A percentile compares a stretch with the other conserved stretches of the same genome.
phyloP scores from a whole-genome alignment of 148 eudicot genomes.

The Dianthus caryophyllus region DNA sequence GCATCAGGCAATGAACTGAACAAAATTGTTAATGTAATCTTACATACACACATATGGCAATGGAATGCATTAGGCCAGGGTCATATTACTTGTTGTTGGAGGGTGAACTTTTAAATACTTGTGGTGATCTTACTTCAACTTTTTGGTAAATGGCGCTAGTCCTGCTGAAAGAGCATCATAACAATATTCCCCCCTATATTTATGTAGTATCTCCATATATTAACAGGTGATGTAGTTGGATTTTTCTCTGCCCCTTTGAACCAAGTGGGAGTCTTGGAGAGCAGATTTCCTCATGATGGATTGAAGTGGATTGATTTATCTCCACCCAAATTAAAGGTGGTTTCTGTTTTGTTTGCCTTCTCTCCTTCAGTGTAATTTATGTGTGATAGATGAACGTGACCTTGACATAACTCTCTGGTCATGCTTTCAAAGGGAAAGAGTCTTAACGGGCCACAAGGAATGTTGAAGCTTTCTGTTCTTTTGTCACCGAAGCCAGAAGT shows the following conservation, averaged over 20 bases:
- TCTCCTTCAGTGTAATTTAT: neutral
- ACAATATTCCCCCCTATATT: neutral
- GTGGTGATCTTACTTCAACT: neutral
- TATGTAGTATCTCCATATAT: neutral
- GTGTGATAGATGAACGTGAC: neutral
- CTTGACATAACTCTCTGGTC: constrained; percentile 32
- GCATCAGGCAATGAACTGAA: too few relatives aligned
- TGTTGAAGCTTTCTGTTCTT: constrained; percentile 62
- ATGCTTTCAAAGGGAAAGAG: constrained; percentile 26
- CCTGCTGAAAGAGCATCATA: neutral
- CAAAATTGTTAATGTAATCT: neutral
- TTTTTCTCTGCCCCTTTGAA: constrained; percentile 58
- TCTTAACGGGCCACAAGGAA: constrained; percentile 36
- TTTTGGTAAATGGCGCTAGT: neutral
- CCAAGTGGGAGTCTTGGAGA: constrained; percentile 39
- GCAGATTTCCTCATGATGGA: constrained; percentile 17
- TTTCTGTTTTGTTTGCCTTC: constrained; percentile 10
- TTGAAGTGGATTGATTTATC: constrained; percentile 66
- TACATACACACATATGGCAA: neutral
- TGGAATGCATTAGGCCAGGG: neutral
- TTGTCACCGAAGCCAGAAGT: constrained; percentile 50
- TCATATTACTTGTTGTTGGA: neutral
- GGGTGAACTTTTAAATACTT: constrained; percentile 6
- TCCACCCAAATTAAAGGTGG: constrained; percentile 49
- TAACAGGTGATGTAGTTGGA: constrained; percentile 73